Evolutionary conservation across 768 basidiomycete species (phyloP).

Genomic region (Epithele typhae): DNA sequence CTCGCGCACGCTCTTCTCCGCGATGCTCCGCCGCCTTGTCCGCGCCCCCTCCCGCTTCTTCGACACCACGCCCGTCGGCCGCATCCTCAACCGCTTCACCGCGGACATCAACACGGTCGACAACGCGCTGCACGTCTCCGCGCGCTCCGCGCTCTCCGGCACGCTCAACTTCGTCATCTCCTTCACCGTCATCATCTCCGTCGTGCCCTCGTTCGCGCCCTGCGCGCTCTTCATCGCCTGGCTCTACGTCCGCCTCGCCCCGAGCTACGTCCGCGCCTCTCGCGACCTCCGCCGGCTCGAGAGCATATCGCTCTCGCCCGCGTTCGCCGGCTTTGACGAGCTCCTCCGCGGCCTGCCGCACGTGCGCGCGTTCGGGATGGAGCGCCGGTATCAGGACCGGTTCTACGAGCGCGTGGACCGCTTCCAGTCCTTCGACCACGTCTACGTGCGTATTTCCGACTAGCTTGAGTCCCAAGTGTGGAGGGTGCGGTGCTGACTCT

Average conservation of each 20-base stretch:
- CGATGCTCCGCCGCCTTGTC: constrained; percentile 50
- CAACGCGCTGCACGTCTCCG: constrained; percentile 52
- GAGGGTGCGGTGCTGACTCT: not conserved
- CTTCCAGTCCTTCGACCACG: constrained; percentile 70
- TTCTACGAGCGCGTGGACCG: constrained; percentile 57
- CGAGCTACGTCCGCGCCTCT: constrained; percentile 55
- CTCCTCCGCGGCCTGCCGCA: constrained; percentile 61
- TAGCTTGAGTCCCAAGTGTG: not conserved
- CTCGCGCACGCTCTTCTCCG: constrained; percentile 53
- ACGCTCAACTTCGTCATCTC: constrained; percentile 59
- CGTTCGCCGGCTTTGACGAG: constrained; percentile 73
- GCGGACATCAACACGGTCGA: constrained; percentile 73
- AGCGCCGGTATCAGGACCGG: constrained; percentile 56
- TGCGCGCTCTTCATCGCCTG: constrained; percentile 65
- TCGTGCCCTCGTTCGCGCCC: constrained; percentile 62
- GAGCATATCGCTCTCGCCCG: constrained; percentile 62
- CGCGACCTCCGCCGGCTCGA: constrained; percentile 67
- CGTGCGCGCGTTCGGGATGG: constrained; percentile 70
- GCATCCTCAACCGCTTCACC: constrained; percentile 78
- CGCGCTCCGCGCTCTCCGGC: constrained; percentile 50
- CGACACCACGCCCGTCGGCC: constrained; percentile 70
- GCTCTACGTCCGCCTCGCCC: constrained; percentile 62
- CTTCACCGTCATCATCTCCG: constrained; percentile 56
- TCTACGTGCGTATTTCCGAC: constrained; percentile 46
- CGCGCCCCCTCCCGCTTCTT: constrained; percentile 68